These are phyloP conservation scores for Rhodofomes roseus DNA, from an alignment of 1,284 basidiomycete genomes.

Conservation along the genomic window DNA sequence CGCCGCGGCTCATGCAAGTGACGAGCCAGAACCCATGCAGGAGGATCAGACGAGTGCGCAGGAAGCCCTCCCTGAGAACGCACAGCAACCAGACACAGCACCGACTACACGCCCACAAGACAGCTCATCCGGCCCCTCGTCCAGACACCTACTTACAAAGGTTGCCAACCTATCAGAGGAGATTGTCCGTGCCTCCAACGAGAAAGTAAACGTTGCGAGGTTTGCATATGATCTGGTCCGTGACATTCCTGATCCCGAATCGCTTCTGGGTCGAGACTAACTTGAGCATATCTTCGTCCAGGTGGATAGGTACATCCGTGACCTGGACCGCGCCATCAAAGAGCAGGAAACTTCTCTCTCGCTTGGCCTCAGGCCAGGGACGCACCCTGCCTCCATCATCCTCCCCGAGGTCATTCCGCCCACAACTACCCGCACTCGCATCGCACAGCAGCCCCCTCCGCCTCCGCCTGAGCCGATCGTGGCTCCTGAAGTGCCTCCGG, in stretches of 20 bases:
- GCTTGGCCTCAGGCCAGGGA: constrained; percentile 48
- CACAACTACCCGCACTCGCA: constrained; percentile 43
- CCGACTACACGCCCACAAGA: not conserved
- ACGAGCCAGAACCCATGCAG: too few relatives aligned
- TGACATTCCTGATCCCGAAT: too few relatives aligned
- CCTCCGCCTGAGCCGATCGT: constrained; percentile 24
- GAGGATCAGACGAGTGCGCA: not conserved
- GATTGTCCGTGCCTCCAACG: constrained; percentile 57
- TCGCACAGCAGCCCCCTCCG: constrained; percentile 37
- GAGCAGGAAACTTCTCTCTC: constrained; percentile 65
- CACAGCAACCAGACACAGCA: not conserved
- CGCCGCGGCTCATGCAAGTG: not conserved
- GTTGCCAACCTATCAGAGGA: constrained; percentile 61
- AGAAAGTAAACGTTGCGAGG: constrained; percentile 71
- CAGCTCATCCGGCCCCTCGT: constrained; percentile 21
- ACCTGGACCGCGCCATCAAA: constrained; percentile 69
- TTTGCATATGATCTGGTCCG: constrained; percentile 65
- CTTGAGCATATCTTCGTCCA: constrained; percentile 23
- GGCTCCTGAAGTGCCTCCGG: not conserved
- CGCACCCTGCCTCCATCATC: constrained; percentile 49
- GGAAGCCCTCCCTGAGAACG: not conserved
- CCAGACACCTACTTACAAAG: constrained; percentile 48
- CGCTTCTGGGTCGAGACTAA: too few relatives aligned
- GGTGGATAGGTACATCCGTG: constrained; percentile 71
- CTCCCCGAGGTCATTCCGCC: constrained; percentile 59